These are phyloP conservation scores for Tylopilus cervinicoccineus DNA, from an alignment of 768 basidiomycete genomes.

Conservation along the genomic window DNA sequence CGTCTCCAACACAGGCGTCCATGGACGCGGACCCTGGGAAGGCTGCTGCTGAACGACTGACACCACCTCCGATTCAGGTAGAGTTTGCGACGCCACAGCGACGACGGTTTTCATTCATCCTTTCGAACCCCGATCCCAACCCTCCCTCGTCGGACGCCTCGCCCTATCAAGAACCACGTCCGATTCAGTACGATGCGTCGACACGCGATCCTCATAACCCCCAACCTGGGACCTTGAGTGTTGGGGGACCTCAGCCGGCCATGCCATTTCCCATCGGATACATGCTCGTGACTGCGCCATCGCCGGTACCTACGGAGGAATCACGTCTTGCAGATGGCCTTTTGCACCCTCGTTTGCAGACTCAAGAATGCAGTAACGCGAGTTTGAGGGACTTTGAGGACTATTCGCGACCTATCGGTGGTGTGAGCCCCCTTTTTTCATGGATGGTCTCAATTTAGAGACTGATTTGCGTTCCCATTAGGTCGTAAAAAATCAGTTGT, in stretches of 20 bases:
- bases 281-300: conserved; percentile 9
- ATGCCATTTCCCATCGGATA: conserved; percentile 3
- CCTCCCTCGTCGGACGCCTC: conserved; percentile 8
- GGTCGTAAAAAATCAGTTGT: conserved; percentile 29
- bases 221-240: neutral
- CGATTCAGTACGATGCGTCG: neutral
- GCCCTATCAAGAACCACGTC: neutral
- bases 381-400: conserved; percentile 33
- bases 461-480: conserved; percentile 2
- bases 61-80: conserved; percentile 14
- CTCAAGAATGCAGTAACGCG: conserved; percentile 20
- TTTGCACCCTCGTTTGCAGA: conserved; percentile 26
- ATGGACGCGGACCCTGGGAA: conserved; percentile 16
- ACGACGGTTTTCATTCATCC: conserved; percentile 27
- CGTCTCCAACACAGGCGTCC: conserved; percentile 9
- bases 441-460: neutral
- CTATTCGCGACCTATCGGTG: conserved; percentile 31
- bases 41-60: conserved; percentile 2
- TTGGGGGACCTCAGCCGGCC: neutral
- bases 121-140: conserved; percentile 30
- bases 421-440: conserved; percentile 17
- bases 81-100: conserved; percentile 15
- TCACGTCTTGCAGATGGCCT: conserved; percentile 25
- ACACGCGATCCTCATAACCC: neutral
- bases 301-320: conserved; percentile 27